A percentile compares a stretch with the other conserved stretches of the same genome.
Conservation (phyloP, 2,329 filamentous ascomycete genomes). For the Xylariaceae sp. region DNA sequence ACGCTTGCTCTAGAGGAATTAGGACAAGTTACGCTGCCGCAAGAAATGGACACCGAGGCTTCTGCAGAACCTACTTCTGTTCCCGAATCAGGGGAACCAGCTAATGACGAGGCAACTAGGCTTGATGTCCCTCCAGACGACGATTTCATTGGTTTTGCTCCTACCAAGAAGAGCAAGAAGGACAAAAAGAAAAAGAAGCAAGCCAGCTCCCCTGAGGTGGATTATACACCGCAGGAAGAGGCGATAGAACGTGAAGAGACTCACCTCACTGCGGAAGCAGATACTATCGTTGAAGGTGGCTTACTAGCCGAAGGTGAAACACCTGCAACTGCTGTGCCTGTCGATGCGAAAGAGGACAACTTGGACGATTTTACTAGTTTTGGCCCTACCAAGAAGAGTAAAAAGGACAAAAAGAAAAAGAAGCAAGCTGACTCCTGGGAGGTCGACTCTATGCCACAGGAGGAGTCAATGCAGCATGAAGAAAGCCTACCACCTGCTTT, state of each 20-base stretch:
- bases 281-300: not conserved
- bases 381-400: slow-evolving; percentile 29
- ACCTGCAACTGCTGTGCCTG: not conserved
- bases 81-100: not conserved
- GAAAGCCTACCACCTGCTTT: too few species aligned
- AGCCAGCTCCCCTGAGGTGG: slow-evolving; percentile 19
- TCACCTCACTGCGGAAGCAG: not conserved
- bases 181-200: slow-evolving; percentile 44
- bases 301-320: not conserved
- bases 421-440: slow-evolving; percentile 22
- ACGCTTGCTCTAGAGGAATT: not conserved
- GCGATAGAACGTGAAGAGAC: slow-evolving; percentile 21
- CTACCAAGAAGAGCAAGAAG: slow-evolving; percentile 34
- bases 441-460: slow-evolving; percentile 10
- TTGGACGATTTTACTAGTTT: not conserved
- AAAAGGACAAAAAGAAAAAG: slow-evolving; percentile 46
- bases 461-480: slow-evolving; percentile 21
- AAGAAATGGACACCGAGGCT: not conserved
- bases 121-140: slow-evolving; percentile 19
- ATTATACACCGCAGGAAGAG: slow-evolving; percentile 16
- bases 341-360: slow-evolving; percentile 5
- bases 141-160: not conserved
- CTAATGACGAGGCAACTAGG: slow-evolving; percentile 1
- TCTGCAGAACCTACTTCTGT: slow-evolving; percentile 8
- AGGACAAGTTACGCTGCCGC: not conserved